Percentiles rank a stretch among this genome's conserved stretches.
phyloP scores from a whole-genome alignment of 805 yeast genomes.

The Wickerhamiella occidentalis region DNA sequence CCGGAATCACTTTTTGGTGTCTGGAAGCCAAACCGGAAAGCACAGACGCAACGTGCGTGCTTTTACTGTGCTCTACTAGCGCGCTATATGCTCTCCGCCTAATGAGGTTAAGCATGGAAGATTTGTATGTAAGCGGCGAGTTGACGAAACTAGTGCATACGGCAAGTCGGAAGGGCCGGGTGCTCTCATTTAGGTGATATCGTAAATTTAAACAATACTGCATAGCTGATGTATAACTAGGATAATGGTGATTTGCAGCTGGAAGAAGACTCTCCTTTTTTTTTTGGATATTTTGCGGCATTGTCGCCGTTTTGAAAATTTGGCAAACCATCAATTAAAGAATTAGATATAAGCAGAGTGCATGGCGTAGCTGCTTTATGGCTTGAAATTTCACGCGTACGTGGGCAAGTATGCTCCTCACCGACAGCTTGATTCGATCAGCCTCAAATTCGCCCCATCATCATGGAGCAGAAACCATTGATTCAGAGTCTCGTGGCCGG shows the following conservation, averaged over 20 bases:
- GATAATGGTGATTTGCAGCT: too few relatives aligned
- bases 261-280: too few relatives aligned
- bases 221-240: too few relatives aligned
- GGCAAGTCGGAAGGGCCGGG: too few relatives aligned
- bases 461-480: conserved; percentile 6
- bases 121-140: neutral
- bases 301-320: too few relatives aligned
- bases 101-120: conserved; percentile 6
- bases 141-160: too few relatives aligned
- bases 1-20: conserved; percentile 10
- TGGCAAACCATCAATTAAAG: too few relatives aligned
- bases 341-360: too few relatives aligned
- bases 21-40: conserved; percentile 10
- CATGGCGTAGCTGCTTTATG: too few relatives aligned
- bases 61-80: conserved; percentile 1
- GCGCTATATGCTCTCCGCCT: conserved; percentile 9
- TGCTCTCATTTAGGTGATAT: too few relatives aligned
- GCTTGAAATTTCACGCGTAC: neutral
- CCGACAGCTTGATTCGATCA: neutral
- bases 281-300: neutral
- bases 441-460: neutral
- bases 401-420: too few relatives aligned
- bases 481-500: conserved; percentile 35
- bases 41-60: conserved; percentile 7
- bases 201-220: too few relatives aligned